A percentile compares a stretch with the other conserved stretches of the same genome.
These are phyloP conservation scores for Coniella lustricola DNA, from an alignment of 2,329 filamentous ascomycete genomes.

Conservation along the genomic window DNA sequence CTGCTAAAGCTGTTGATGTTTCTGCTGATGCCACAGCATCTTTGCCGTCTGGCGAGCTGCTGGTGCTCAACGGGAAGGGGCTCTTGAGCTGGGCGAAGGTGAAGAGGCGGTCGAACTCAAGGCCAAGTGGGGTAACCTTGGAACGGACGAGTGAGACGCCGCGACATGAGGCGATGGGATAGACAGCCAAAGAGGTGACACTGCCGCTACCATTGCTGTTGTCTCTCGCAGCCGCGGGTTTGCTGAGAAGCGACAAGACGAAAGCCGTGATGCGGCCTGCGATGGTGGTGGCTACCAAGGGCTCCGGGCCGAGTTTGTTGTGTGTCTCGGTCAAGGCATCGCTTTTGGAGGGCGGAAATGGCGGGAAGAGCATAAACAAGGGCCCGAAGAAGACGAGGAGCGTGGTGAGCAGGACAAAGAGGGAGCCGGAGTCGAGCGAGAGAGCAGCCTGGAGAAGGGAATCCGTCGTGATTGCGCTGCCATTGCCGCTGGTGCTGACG, in stretches of 20 bases:
- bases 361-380: conserved; percentile 48
- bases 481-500: conserved; percentile 3
- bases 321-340: conserved; percentile 52
- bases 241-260: no score
- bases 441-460: no score
- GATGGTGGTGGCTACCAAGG: conserved; percentile 30
- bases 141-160: conserved; percentile 65
- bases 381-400: conserved; percentile 46
- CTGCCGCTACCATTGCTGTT: conserved; percentile 5
- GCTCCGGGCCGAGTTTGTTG: conserved; percentile 34
- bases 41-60: no score
- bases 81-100: conserved; percentile 65
- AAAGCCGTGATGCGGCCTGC: no score
- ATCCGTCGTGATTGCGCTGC: conserved; percentile 4
- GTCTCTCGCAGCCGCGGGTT: conserved; percentile 3
- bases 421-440: conserved; percentile 22
- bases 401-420: conserved; percentile 37
- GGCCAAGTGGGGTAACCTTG: conserved; percentile 59
- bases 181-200: conserved; percentile 64
- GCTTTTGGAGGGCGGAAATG: conserved; percentile 43
- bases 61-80: conserved; percentile 37
- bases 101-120: conserved; percentile 77
- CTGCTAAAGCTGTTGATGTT: no score
- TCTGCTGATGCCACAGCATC: conserved; percentile 35
- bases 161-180: conserved; percentile 76